Evolutionary conservation across 257 asterid genomes (phyloP), one percentile per base, ranked within the genome.

Genomic region (Penstemon barbatus): DNA sequence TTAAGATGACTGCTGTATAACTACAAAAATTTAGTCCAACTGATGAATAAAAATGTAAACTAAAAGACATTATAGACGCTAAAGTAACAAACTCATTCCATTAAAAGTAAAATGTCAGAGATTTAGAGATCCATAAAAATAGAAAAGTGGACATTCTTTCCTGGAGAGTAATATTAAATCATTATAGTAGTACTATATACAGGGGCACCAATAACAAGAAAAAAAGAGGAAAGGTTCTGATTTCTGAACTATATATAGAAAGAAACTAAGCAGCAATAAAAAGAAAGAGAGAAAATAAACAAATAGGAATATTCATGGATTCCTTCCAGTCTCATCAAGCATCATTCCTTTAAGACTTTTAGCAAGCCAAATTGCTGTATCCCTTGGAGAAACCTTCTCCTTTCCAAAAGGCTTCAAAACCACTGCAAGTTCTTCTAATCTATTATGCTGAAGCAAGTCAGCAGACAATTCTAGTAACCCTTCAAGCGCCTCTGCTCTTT

Each of bases 401-500:
- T 81, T 89, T 25, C 99, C 99, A 19, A 94, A 94, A n/a, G 99
- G 99, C 76, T 87, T 91, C 70, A 94, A 63, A 25, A 94, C 94
- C 42, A 94, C 96, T 3, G 86, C 71, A 40, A 94, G 97, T 66
- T 94, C 99, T 77, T 87, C 96, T 9, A 94, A 75, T 84, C 97
- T 83, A 66, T 78, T 84, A 55, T 94, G 88, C 86, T 94, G 89
- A 46, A 94, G 95, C 82, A 94, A 78, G 57, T 94, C 99, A 3
- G 99, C 99, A n/a, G 99, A 94, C 68, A 94, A 71, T 79, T 94
- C 99, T 43, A 94, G 72, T 39, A 94, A 78, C 60, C 95, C 99
- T 84, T 94, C 99, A 33, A 94, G 96, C 61, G 99, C 99, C 46
- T 90, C 99, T 6, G 99, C 97, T 72, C 99, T 88, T 74, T 94